A percentile compares a stretch with the other conserved stretches of the same genome.
phyloP scores from a whole-genome alignment of 2,329 filamentous ascomycete genomes.

The Trichoderma brevicompactum region DNA sequence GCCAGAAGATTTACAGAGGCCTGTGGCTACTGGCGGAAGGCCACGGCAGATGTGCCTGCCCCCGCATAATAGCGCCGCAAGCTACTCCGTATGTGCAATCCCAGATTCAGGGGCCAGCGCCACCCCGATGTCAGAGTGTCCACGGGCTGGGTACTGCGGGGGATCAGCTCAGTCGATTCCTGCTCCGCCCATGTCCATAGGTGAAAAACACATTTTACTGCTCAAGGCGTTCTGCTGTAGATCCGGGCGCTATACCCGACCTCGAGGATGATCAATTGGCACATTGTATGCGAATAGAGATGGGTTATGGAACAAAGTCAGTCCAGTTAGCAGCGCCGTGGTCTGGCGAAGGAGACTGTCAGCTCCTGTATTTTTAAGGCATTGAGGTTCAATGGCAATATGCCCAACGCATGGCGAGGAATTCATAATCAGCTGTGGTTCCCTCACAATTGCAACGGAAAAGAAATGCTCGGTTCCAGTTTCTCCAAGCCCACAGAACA shows the following conservation, averaged over 20 bases:
- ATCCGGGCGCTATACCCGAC: constrained; percentile 13
- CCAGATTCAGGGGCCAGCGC: background rate
- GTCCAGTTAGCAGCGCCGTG: too few relatives aligned
- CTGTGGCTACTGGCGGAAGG: background rate
- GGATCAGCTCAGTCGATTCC: constrained; percentile 7
- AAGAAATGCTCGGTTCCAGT: background rate
- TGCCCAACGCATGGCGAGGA: too few relatives aligned
- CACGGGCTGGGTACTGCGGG: background rate
- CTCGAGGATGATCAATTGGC: too few relatives aligned
- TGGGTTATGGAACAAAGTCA: background rate
- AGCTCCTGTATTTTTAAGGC: too few relatives aligned
- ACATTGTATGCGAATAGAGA: background rate
- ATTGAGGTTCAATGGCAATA: too few relatives aligned
- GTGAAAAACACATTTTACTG: too few relatives aligned
- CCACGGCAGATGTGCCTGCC: background rate
- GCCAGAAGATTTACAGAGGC: background rate
- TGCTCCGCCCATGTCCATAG: background rate
- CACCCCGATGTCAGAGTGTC: background rate
- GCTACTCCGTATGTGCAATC: background rate
- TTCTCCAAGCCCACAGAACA: background rate
- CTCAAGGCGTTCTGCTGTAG: background rate
- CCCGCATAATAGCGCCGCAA: background rate
- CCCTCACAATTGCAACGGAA: too few relatives aligned
- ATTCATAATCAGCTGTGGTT: too few relatives aligned
- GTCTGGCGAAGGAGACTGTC: too few relatives aligned